These are phyloP conservation scores for Acacia confusa DNA, from an alignment of 306 rosid species.

Conservation along the genomic window DNA sequence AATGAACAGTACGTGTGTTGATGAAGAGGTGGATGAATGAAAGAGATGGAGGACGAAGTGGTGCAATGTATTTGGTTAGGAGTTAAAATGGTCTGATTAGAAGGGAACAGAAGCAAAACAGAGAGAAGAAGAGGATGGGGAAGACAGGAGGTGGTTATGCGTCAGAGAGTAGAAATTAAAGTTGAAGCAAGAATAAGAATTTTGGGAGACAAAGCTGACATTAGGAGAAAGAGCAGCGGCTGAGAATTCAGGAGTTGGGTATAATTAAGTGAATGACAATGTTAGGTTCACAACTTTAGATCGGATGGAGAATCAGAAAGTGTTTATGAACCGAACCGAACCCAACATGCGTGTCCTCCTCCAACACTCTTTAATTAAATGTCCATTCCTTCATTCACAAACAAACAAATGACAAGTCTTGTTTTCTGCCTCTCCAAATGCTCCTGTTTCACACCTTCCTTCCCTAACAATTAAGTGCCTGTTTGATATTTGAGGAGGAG, in stretches of 20 bases:
- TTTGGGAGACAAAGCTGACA: slow-evolving; percentile 36
- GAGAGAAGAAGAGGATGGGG: not conserved
- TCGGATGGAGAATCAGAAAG: not conserved
- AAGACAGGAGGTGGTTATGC: slow-evolving; percentile 8
- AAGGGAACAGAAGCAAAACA: slow-evolving; percentile 31
- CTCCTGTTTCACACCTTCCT: not conserved
- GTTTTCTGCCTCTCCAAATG: not conserved
- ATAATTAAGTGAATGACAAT: slow-evolving; percentile 12
- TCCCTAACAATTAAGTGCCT: not conserved
- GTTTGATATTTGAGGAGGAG: too few relatives aligned
- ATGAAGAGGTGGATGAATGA: not conserved
- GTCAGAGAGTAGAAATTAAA: not conserved
- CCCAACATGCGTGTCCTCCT: slow-evolving; percentile 42
- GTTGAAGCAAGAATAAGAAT: not conserved
- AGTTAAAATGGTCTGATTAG: not conserved
- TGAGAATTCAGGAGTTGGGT: slow-evolving; percentile 23
- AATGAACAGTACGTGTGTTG: not conserved
- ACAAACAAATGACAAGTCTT: slow-evolving; percentile 27
- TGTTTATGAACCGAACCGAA: slow-evolving; percentile 44
- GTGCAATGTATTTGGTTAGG: not conserved
- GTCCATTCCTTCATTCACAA: not conserved
- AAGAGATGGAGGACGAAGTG: not conserved
- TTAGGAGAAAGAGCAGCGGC: slow-evolving; percentile 12
- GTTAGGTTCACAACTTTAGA: slow-evolving; percentile 3
- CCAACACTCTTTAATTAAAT: not conserved